Base-by-base conservation (phyloP, 306 rosid species). In the Nissolia schottii region DNA sequence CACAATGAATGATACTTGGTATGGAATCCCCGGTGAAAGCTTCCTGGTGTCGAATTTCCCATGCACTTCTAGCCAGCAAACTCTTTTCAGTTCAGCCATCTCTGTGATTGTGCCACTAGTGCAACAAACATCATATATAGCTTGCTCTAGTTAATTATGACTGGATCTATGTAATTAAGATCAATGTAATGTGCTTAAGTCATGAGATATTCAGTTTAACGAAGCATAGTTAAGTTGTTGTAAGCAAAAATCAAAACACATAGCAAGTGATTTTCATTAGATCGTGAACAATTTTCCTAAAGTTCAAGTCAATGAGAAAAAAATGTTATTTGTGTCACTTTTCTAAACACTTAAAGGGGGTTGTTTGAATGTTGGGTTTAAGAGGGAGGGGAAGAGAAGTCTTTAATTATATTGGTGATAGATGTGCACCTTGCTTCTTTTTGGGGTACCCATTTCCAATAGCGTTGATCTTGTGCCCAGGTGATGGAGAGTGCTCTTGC, bases 31-130 rank as follows among this genome's bases (percentile, higher is more conserved):
- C 0, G 92, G 87, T 28, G 94, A 71, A 40, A 93, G 91, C 75
- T 76, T 82, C 49, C 65, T 15, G 3, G 83, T 80, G 9, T 91
- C 82, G 20, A 93, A 80, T 70, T 84, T 87, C 60, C 91, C 98
- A 32, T 53, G 66, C 48, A 87, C 79, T 78, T 89, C 90, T 6
- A 93, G 81, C 97, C 97, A 89, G 18, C 98, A 91, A 16, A 86
- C 97, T 2, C 10, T 46, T 35, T 62, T 3, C 69, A 93, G 85
- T 54, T 86, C 87, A 24, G 92, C 92, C 3, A 63, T 80, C 48
- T 88, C 96, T n/a, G 63, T 68, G 56, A 14, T 6, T 9, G 76
- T 63, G 37, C 77, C 86, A 67, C 98, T 90, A n/a, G n/a, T n/a
- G 87, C 84, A 66, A 64, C 19, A 67, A 27, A 9, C 13, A 58